Evolutionary conservation across 345 rosid species (phyloP).

Genomic region (Corchorus capsularis): DNA sequence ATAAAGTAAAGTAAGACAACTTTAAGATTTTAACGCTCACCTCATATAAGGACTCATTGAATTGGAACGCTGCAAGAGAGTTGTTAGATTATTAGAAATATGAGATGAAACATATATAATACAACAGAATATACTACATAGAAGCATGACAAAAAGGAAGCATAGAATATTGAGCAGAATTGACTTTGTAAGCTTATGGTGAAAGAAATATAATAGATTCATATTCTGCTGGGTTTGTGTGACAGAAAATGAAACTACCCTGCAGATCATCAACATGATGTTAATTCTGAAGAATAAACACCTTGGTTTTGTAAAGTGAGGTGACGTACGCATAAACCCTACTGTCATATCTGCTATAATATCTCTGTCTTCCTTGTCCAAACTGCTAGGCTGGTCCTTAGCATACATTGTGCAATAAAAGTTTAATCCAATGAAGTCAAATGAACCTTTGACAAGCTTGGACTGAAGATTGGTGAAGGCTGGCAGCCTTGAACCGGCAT

Average conservation of each 20-base stretch:
- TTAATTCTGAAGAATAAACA: conserved; percentile 21
- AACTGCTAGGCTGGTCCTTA: conserved; percentile 32
- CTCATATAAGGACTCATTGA: conserved; percentile 14
- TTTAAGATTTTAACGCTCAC: conserved; percentile 5
- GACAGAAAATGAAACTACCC: background rate
- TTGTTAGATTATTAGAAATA: too few relatives aligned
- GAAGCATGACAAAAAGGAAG: too few relatives aligned
- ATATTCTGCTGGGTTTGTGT: background rate
- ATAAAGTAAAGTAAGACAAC: background rate
- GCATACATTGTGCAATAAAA: conserved; percentile 34
- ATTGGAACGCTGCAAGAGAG: conserved; percentile 21
- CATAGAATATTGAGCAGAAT: too few relatives aligned
- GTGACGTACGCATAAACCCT: conserved; percentile 21
- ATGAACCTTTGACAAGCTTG: conserved; percentile 57
- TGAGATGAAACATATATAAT: too few relatives aligned
- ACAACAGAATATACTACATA: too few relatives aligned
- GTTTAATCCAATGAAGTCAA: conserved; percentile 63
- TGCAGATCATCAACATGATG: too few relatives aligned
- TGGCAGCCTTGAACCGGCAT: conserved; percentile 64
- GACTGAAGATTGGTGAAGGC: conserved; percentile 56
- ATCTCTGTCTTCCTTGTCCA: conserved; percentile 33
- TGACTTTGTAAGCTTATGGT: background rate
- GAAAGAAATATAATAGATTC: background rate
- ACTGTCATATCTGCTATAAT: conserved; percentile 40
- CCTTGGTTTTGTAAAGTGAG: background rate